These are phyloP conservation scores for Arthrinium puccinioides DNA, from an alignment of 2,329 filamentous ascomycete genomes.

Conservation along the genomic window DNA sequence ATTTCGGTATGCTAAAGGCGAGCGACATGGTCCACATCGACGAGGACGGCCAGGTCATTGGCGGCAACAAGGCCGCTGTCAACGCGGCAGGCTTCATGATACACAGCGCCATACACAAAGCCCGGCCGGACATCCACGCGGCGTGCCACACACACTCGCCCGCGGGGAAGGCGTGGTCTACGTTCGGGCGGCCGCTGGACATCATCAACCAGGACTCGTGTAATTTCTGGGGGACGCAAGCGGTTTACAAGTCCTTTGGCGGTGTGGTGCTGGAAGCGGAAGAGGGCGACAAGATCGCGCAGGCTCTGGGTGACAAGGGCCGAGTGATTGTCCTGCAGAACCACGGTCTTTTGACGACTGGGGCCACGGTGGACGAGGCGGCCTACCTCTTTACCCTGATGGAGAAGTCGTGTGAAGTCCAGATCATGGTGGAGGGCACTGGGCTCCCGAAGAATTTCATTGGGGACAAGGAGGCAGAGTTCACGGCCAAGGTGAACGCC, in stretches of 20 bases:
- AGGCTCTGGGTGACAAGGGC: constrained; percentile 39
- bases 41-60: constrained; percentile 49
- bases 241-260: constrained; percentile 49
- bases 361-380: constrained; percentile 54
- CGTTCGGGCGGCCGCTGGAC: constrained; percentile 46
- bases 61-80: constrained; percentile 46
- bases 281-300: constrained; percentile 47
- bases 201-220: constrained; percentile 51
- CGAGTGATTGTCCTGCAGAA: constrained; percentile 50
- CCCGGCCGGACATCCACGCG: constrained; percentile 46
- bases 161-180: constrained; percentile 48
- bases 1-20: constrained; percentile 55
- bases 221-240: constrained; percentile 48
- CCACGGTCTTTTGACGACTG: constrained; percentile 53
- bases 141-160: constrained; percentile 50
- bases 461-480: constrained; percentile 30
- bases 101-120: constrained; percentile 49
- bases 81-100: constrained; percentile 56
- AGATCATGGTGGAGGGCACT: constrained; percentile 22
- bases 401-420: constrained; percentile 25
- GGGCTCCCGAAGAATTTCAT: constrained; percentile 20
- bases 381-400: constrained; percentile 47
- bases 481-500: constrained; percentile 26
- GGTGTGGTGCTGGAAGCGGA: constrained; percentile 49
- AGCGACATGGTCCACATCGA: constrained; percentile 58